Evolutionary conservation across 768 basidiomycete genomes (phyloP).

Genomic region (Postia placenta): DNA sequence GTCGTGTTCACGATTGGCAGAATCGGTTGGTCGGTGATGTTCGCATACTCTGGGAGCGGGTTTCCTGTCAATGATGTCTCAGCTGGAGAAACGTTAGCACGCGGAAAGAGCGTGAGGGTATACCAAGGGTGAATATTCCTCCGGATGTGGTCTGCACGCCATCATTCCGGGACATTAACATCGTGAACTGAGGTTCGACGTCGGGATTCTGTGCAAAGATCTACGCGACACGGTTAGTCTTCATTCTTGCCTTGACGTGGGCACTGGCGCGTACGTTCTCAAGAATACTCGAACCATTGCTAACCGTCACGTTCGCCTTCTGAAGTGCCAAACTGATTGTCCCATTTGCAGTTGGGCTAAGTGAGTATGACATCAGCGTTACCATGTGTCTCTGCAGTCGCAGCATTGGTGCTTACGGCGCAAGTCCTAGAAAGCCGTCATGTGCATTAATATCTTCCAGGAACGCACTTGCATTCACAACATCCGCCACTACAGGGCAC

Average conservation of each 20-base stretch:
- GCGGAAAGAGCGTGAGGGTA: no score
- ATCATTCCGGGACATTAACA: constrained; percentile 4
- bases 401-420: not conserved
- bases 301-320: not conserved
- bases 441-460: not conserved
- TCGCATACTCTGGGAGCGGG: not conserved
- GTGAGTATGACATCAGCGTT: no score
- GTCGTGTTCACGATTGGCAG: not conserved
- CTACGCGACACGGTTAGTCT: not conserved
- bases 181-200: not conserved
- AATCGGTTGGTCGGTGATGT: not conserved
- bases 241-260: not conserved
- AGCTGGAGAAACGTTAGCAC: no score
- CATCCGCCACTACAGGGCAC: no score
- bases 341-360: not conserved
- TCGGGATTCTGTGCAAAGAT: constrained; percentile 1
- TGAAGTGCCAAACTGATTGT: not conserved
- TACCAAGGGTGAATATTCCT: constrained; percentile 4
- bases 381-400: not conserved
- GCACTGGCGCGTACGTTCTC: not conserved
- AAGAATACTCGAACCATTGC: not conserved
- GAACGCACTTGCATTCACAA: no score
- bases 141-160: not conserved
- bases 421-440: constrained; percentile 1
- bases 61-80: no score